A percentile compares a stretch with the other conserved stretches of the same genome.
Evolutionary conservation across 805 yeast species (phyloP).

Genomic region (Metschnikowia kofuensis): DNA sequence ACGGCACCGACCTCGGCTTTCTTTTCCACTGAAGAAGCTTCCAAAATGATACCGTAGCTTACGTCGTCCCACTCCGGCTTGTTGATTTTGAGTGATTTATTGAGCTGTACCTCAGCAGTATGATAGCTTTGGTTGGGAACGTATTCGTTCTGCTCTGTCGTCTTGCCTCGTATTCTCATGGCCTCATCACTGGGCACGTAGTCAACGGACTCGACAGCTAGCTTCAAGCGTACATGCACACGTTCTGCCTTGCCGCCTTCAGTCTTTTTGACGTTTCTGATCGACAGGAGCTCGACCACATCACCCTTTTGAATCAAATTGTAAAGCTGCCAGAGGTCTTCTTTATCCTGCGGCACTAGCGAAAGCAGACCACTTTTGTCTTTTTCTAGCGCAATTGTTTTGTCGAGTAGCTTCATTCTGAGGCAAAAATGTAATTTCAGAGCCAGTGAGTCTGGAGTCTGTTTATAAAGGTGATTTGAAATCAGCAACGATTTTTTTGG

Average conservation of each 20-base stretch:
- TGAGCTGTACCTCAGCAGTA: constrained; percentile 75
- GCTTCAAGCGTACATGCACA: constrained; percentile 41
- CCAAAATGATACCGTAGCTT: constrained; percentile 58
- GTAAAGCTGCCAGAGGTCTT: constrained; percentile 86
- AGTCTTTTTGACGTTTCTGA: constrained; percentile 54
- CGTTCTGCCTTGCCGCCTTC: constrained; percentile 50
- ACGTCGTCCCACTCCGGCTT: constrained; percentile 82
- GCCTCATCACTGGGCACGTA: constrained; percentile 75
- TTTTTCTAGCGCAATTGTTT: constrained; percentile 29
- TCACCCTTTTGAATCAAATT: constrained; percentile 78
- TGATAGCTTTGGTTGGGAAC: constrained; percentile 86
- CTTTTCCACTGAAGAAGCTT: constrained; percentile 70
- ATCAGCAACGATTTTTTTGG: background rate
- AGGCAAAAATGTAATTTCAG: too few relatives aligned
- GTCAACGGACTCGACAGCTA: constrained; percentile 67
- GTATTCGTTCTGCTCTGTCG: constrained; percentile 63
- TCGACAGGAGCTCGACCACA: constrained; percentile 64
- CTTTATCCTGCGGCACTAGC: constrained; percentile 80
- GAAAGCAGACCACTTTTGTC: constrained; percentile 65
- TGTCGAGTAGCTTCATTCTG: constrained; percentile 19
- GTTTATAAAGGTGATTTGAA: too few relatives aligned
- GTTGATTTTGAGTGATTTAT: constrained; percentile 62
- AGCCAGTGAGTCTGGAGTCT: too few relatives aligned
- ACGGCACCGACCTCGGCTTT: constrained; percentile 94
- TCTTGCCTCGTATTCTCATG: constrained; percentile 77